Percentiles rank a stretch among this genome's conserved stretches.
These are phyloP conservation scores for Termitomyces sp. DNA, from an alignment of 768 basidiomycete species.

Conservation along the genomic window DNA sequence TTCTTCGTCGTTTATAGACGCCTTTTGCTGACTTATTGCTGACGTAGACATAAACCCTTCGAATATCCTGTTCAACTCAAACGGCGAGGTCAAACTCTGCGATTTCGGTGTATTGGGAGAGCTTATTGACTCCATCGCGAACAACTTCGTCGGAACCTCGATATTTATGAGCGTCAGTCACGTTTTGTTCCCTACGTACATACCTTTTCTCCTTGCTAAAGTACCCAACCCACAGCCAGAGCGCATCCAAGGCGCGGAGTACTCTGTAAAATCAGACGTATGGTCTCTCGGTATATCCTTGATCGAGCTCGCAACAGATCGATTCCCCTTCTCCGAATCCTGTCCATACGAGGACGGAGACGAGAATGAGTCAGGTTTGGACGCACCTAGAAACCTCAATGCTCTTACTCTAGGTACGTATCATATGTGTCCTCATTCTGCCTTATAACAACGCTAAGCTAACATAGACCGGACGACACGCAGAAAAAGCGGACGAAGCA, in stretches of 20 bases:
- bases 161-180: conserved; percentile 96
- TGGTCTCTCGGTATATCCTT: conserved; percentile 98
- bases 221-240: conserved; percentile 64
- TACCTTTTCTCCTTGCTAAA: neutral
- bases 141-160: conserved; percentile 97
- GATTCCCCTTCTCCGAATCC: conserved; percentile 93
- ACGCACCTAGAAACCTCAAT: conserved; percentile 65
- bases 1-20: conserved; percentile 20
- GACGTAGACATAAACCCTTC: conserved; percentile 94
- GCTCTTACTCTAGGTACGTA: conserved; percentile 3
- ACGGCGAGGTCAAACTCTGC: conserved; percentile 96
- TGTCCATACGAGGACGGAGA: conserved; percentile 26
- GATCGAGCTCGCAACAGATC: conserved; percentile 92
- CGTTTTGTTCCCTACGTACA: conserved; percentile 2
- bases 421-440: neutral
- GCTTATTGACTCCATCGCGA: conserved; percentile 96
- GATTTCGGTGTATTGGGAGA: conserved; percentile 99
- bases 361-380: conserved; percentile 63
- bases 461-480: conserved; percentile 35
- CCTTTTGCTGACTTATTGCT: neutral
- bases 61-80: conserved; percentile 92
- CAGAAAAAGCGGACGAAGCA: conserved; percentile 50
- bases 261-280: conserved; percentile 98
- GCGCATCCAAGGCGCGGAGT: conserved; percentile 96
- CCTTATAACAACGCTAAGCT: too few relatives aligned